Evolutionary conservation across 108 stramenopile genomes (phyloP).

Genomic region (Schizochytrium sp.): DNA sequence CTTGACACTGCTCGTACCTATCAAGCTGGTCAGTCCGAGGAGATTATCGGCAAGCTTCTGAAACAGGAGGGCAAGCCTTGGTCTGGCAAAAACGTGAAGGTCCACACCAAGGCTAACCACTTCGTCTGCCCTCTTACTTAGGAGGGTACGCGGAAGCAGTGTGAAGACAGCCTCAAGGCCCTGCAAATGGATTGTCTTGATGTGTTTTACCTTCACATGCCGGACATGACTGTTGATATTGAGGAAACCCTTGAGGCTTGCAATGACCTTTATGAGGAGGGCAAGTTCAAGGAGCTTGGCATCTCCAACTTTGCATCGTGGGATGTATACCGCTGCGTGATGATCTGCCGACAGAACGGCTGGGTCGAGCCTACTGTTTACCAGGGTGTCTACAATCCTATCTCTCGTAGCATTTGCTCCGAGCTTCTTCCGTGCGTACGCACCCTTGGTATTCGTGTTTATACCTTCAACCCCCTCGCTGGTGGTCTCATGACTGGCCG

Average conservation of each 20-base stretch:
- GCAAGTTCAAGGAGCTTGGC: slow-evolving; percentile 67
- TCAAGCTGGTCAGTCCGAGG: neutral
- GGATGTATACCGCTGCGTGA: slow-evolving; percentile 59
- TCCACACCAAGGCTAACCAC: slow-evolving; percentile 28
- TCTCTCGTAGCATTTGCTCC: slow-evolving; percentile 86
- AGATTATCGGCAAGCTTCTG: neutral
- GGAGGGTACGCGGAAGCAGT: slow-evolving; percentile 44
- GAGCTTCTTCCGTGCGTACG: slow-evolving; percentile 86
- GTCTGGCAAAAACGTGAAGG: neutral
- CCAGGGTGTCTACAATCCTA: slow-evolving; percentile 93
- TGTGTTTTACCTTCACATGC: slow-evolving; percentile 68
- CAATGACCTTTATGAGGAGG: slow-evolving; percentile 67
- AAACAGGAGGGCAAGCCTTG: neutral
- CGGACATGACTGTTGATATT: slow-evolving; percentile 63
- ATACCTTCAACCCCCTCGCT: slow-evolving; percentile 95
- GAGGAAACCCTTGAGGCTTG: slow-evolving; percentile 67
- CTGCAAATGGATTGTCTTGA: slow-evolving; percentile 12
- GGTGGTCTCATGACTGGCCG: slow-evolving; percentile 87
- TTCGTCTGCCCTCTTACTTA: neutral
- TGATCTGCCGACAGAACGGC: slow-evolving; percentile 79
- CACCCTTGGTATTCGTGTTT: slow-evolving; percentile 81
- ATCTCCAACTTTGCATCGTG: slow-evolving; percentile 69
- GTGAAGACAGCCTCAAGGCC: slow-evolving; percentile 57
- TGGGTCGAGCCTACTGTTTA: slow-evolving; percentile 86
- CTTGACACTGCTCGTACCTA: slow-evolving; percentile 50